Base-by-base conservation (phyloP, 257 asterid genomes). In the Petunia secreta region DNA sequence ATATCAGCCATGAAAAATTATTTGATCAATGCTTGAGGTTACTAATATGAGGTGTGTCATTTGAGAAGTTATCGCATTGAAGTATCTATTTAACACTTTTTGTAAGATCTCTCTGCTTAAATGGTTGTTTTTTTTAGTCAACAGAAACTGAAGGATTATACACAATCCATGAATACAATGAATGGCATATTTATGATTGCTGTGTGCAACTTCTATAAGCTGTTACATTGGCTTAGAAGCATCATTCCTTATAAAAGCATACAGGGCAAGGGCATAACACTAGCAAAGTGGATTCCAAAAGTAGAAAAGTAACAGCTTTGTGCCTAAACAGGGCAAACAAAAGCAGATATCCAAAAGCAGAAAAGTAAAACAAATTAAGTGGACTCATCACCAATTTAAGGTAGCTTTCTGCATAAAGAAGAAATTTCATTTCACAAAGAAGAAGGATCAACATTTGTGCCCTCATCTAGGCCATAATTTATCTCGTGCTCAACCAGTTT, bases 341-440 rank as follows among this genome's bases (percentile, higher is more conserved):
- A 68, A 43, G 8, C 75, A 68, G 44, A 9, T 43, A 67, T 46
- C 36, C 50, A 15, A 0, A 43, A 43, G 75, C 16, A 43, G 36
- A 67, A 46, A 67, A 15, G 54, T 43, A 48, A 67, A 67, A 67
- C 55, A 67, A 67, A 68, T 44, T 16, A 44, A 53, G 58, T 68
- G 10, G 40, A 68, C n/a, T 52, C 57, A 52, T 52, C 46, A 68
- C 76, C 58, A 68, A 44, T 37, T 57, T 34, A 46, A 8, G 4
- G 59, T 58, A 69, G 25, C 43, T 69, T 46, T 25, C 25, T 9
- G 25, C 77, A 25, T 7, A 46, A 69, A 69, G 25, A 65, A 65
- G 74, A n/a, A 46, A 68, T 16, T 68, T 14, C 25, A 16, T 9
- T 69, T 59, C 48, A 38, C 59, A 69, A 69, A 69, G 74, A 14